Conservation (phyloP, 1,284 basidiomycete genomes). For the Neonothopanus nambi region DNA sequence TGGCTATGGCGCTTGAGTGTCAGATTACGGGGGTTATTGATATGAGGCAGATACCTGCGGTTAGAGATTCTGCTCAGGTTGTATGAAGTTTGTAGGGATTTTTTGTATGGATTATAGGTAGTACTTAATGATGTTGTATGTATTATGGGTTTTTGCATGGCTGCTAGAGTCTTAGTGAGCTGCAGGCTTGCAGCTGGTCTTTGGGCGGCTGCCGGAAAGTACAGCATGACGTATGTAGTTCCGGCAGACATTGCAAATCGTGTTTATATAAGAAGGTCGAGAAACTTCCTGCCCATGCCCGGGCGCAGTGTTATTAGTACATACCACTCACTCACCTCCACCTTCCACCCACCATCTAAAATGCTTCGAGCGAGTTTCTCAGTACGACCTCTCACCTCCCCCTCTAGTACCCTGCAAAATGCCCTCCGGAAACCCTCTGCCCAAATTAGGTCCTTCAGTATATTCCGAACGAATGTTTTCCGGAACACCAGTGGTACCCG, state of each 20-base stretch:
- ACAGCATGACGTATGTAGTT: conserved; percentile 5
- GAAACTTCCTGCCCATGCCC: neutral
- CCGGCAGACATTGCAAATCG: conserved; percentile 7
- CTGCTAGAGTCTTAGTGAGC: no score
- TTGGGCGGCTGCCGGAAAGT: neutral
- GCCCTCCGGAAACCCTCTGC: neutral
- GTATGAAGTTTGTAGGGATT: neutral
- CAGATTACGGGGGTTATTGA: conserved; percentile 57
- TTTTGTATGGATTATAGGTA: neutral
- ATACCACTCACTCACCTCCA: neutral
- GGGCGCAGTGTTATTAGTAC: neutral
- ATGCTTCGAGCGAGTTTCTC: conserved; percentile 9
- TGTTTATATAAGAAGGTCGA: neutral
- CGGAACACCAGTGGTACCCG: neutral
- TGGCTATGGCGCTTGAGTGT: conserved; percentile 59
- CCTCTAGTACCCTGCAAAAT: neutral
- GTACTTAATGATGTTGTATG: no score
- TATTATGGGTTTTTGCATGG: no score
- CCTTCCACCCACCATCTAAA: neutral
- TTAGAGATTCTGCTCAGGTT: conserved; percentile 4
- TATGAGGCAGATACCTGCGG: conserved; percentile 42
- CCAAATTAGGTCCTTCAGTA: conserved; percentile 10
- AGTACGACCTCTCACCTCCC: neutral
- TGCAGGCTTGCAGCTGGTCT: no score
- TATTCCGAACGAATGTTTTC: conserved; percentile 12